These are phyloP conservation scores for Mediolabrus comicus DNA, from an alignment of 108 stramenopile genomes.

Conservation along the genomic window DNA sequence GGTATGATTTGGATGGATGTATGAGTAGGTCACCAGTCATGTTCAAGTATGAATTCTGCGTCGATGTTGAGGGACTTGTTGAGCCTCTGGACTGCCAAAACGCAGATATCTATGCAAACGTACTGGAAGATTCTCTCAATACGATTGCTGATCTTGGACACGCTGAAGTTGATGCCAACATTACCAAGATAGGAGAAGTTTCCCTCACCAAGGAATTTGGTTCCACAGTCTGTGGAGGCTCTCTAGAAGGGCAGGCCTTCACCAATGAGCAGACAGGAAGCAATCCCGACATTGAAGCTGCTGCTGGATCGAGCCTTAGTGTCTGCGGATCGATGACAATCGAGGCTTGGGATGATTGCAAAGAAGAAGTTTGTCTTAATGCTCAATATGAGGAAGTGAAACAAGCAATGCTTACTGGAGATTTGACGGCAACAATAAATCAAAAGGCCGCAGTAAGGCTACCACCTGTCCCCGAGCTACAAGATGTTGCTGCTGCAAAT, in stretches of 20 bases:
- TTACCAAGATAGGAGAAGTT: slow-evolving; percentile 17
- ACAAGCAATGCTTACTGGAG: slow-evolving; percentile 17
- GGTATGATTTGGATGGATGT: slow-evolving; percentile 3
- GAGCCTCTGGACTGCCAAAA: neutral
- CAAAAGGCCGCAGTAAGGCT: slow-evolving; percentile 8
- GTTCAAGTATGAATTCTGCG: slow-evolving; percentile 1
- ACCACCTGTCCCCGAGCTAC: slow-evolving; percentile 44
- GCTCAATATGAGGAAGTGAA: slow-evolving; percentile 10
- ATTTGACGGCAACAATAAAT: slow-evolving; percentile 10
- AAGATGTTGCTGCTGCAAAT: slow-evolving; percentile 1
- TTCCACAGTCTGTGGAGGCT: neutral
- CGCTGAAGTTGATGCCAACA: neutral
- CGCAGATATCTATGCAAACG: slow-evolving; percentile 21
- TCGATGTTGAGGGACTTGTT: neutral
- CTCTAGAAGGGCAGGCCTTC: neutral
- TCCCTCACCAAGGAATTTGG: neutral
- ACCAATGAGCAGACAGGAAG: slow-evolving; percentile 37
- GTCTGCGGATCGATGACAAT: slow-evolving; percentile 41
- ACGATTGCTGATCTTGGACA: slow-evolving; percentile 14
- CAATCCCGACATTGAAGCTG: slow-evolving; percentile 23
- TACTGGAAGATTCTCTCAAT: slow-evolving; percentile 8
- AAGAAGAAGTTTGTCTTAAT: slow-evolving; percentile 22
- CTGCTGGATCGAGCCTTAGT: slow-evolving; percentile 7
- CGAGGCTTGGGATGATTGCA: slow-evolving; percentile 22
- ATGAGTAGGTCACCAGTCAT: neutral